Evolutionary conservation across 2,329 filamentous ascomycete genomes (phyloP).

Genomic region (Fusarium setosum): DNA sequence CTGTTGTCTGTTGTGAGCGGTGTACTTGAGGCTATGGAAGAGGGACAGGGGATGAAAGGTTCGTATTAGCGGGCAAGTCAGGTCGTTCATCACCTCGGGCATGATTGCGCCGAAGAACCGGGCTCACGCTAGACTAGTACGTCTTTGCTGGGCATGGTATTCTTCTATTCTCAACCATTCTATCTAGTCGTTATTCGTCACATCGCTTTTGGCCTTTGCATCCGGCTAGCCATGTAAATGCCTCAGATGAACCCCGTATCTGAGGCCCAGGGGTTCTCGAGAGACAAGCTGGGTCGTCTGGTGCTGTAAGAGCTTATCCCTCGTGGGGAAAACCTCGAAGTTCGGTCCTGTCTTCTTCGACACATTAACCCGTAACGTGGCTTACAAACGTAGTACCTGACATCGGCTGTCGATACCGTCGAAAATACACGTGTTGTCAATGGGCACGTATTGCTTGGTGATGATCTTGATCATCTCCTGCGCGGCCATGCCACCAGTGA

Average conservation of each 20-base stretch:
- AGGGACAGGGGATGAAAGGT: too few species aligned
- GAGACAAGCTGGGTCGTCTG: neutral
- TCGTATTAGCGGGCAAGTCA: too few species aligned
- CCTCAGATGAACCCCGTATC: too few species aligned
- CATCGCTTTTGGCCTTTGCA: neutral
- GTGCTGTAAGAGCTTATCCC: neutral
- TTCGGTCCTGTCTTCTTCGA: neutral
- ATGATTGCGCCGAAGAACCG: too few species aligned
- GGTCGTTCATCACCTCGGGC: too few species aligned
- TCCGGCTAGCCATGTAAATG: neutral
- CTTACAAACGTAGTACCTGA: slow-evolving; percentile 65
- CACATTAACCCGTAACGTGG: neutral
- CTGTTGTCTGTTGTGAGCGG: neutral
- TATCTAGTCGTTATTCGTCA: slow-evolving; percentile 25
- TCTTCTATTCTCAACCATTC: slow-evolving; percentile 18
- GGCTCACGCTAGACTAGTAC: too few species aligned
- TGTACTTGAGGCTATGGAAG: too few species aligned
- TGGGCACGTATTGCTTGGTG: slow-evolving; percentile 77
- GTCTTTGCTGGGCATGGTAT: neutral
- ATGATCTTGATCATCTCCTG: slow-evolving; percentile 96
- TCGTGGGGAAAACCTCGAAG: neutral
- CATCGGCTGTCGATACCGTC: slow-evolving; percentile 74
- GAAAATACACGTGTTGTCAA: slow-evolving; percentile 78
- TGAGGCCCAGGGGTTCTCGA: neutral
- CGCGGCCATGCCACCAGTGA: slow-evolving; percentile 92